A percentile compares a stretch with the other conserved stretches of the same genome.
Conservation (phyloP, 2,329 filamentous ascomycete genomes). For the Dothiorella sarmentorum region DNA sequence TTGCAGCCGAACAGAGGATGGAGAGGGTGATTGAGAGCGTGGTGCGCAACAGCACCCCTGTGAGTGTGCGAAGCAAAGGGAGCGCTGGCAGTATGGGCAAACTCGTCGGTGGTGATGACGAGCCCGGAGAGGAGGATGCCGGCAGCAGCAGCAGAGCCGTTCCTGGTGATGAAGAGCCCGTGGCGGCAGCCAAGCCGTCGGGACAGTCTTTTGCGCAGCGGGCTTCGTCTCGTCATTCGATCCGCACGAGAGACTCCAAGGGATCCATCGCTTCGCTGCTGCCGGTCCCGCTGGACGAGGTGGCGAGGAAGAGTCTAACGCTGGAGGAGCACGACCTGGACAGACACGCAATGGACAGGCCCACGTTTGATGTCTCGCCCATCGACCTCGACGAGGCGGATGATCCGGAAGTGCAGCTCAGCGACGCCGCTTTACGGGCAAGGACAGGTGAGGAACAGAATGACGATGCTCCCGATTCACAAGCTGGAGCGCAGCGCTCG, state of each 20-base stretch:
- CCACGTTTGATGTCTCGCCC: neutral
- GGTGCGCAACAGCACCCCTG: conserved; percentile 12
- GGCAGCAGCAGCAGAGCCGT: neutral
- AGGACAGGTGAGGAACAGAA: neutral
- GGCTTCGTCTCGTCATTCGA: neutral
- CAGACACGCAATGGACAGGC: neutral
- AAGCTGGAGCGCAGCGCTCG: neutral
- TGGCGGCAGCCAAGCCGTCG: neutral
- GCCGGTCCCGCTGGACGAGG: conserved; percentile 11
- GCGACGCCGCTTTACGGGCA: neutral
- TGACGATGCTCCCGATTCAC: neutral
- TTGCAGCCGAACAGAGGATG: neutral
- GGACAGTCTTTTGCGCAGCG: conserved; percentile 5
- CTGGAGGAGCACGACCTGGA: conserved; percentile 10
- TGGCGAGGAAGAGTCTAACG: conserved; percentile 12
- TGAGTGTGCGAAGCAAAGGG: conserved; percentile 3
- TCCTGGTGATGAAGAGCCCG: neutral
- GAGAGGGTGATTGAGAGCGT: conserved; percentile 17
- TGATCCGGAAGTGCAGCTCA: neutral
- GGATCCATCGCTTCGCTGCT: conserved; percentile 11
- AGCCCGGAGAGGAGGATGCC: neutral
- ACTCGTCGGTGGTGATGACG: neutral
- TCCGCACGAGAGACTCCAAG: conserved; percentile 5
- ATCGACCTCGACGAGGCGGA: neutral
- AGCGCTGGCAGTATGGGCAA: conserved; percentile 6